A percentile compares a stretch with the other conserved stretches of the same genome.
Evolutionary conservation across 192 early-diverging fungal genomes (phyloP).

Genomic region (Coemansia interrupta): DNA sequence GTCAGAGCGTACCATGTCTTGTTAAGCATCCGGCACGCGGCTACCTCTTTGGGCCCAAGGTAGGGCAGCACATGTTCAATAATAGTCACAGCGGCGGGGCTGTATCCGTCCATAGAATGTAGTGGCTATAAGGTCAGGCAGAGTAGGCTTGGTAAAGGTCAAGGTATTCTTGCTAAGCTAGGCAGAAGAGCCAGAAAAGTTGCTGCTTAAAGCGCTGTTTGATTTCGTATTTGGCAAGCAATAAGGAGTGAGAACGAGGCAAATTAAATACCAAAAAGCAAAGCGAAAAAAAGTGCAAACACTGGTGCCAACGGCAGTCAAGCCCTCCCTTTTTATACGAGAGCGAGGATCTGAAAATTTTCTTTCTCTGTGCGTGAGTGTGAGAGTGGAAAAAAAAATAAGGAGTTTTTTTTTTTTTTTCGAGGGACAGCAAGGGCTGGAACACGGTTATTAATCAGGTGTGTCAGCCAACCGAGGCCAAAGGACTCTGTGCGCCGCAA

Average conservation of each 20-base stretch:
- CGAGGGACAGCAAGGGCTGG: conserved; percentile 7
- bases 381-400: not conserved
- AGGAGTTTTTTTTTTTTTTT: not conserved
- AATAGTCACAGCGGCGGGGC: conserved; percentile 36
- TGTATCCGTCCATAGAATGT: conserved; percentile 33
- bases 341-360: not conserved
- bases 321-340: too few species aligned
- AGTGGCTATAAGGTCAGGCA: not conserved
- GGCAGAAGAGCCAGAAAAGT: too few species aligned
- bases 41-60: conserved; percentile 26
- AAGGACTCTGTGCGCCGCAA: conserved; percentile 11
- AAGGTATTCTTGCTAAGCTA: too few species aligned
- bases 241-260: too few species aligned
- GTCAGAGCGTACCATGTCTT: conserved; percentile 35
- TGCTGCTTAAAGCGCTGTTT: too few species aligned
- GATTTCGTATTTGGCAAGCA: too few species aligned
- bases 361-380: conserved; percentile 2
- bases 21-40: conserved; percentile 36
- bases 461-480: conserved; percentile 35
- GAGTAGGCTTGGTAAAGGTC: too few species aligned
- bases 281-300: not conserved
- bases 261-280: not conserved
- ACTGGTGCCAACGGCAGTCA: too few species aligned
- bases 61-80: conserved; percentile 39
- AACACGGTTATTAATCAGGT: conserved; percentile 20